Percentiles rank a stretch among this genome's conserved stretches.
Evolutionary conservation across 352 stramenopile species (phyloP).

Genomic region (Globisporangium yorkense): DNA sequence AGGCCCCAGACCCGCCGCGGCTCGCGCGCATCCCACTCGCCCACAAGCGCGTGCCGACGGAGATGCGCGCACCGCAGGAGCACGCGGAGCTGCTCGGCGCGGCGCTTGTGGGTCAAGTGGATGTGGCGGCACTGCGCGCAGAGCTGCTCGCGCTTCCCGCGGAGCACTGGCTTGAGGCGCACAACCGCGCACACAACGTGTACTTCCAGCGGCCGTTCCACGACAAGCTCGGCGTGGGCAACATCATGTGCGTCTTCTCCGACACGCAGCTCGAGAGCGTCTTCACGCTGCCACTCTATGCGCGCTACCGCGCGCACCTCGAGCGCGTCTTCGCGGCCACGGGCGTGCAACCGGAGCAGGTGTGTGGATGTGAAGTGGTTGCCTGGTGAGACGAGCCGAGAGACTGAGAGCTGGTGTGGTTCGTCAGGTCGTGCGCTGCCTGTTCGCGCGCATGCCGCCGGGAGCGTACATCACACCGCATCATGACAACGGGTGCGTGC

Average conservation of each 20-base stretch:
- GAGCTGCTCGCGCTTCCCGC: slow-evolving; percentile 29
- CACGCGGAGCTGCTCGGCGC: slow-evolving; percentile 32
- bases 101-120: slow-evolving; percentile 32
- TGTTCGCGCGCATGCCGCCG: slow-evolving; percentile 91
- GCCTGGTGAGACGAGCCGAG: neutral
- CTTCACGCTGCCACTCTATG: slow-evolving; percentile 90
- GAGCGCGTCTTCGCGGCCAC: slow-evolving; percentile 80
- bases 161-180: slow-evolving; percentile 32
- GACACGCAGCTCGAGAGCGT: slow-evolving; percentile 94
- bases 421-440: slow-evolving; percentile 77
- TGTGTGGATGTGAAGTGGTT: slow-evolving; percentile 1
- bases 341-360: slow-evolving; percentile 25
- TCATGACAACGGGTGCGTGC: slow-evolving; percentile 89
- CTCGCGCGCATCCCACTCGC: slow-evolving; percentile 34
- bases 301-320: slow-evolving; percentile 29
- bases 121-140: slow-evolving; percentile 30
- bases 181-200: slow-evolving; percentile 73
- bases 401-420: neutral
- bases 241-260: slow-evolving; percentile 94
- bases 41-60: slow-evolving; percentile 49
- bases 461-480: slow-evolving; percentile 92
- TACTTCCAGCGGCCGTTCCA: slow-evolving; percentile 88
- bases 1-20: slow-evolving; percentile 30
- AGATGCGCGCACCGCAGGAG: slow-evolving; percentile 36
- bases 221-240: slow-evolving; percentile 93